Evolutionary conservation across 371 early-diverging fungal genomes (phyloP).

Genomic region (Actinomucor elegans): DNA sequence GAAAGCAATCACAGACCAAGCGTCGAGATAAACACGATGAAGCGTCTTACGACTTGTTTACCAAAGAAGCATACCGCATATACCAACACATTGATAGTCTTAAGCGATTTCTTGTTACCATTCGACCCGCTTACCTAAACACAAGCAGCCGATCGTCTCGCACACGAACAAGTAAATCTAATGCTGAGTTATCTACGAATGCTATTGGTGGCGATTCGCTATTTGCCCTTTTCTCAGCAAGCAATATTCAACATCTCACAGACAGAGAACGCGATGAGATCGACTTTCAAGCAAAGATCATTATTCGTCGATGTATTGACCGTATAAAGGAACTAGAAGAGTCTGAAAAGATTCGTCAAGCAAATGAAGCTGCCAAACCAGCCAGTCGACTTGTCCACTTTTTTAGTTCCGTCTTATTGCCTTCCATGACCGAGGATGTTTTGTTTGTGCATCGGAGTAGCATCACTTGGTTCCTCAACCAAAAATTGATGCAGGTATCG

Average conservation of each 20-base stretch:
- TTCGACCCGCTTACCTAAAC: slow-evolving; percentile 49
- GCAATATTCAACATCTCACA: slow-evolving; percentile 31
- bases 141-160: slow-evolving; percentile 20
- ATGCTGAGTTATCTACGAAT: background rate
- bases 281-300: slow-evolving; percentile 57
- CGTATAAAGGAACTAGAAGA: slow-evolving; percentile 53
- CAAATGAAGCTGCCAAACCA: slow-evolving; percentile 12
- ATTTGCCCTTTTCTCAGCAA: slow-evolving; percentile 36
- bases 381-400: slow-evolving; percentile 19
- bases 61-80: slow-evolving; percentile 57
- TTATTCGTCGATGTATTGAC: slow-evolving; percentile 55
- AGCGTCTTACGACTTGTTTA: slow-evolving; percentile 35
- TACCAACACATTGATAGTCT: slow-evolving; percentile 44
- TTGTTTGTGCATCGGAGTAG: slow-evolving; percentile 51
- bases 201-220: slow-evolving; percentile 15
- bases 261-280: slow-evolving; percentile 60
- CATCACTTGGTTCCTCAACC: slow-evolving; percentile 56
- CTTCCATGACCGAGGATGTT: slow-evolving; percentile 30
- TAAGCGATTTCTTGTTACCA: slow-evolving; percentile 38
- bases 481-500: slow-evolving; percentile 50
- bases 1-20: background rate
- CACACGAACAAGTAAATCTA: too few relatives aligned
- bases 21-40: slow-evolving; percentile 12
- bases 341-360: slow-evolving; percentile 34
- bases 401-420: slow-evolving; percentile 6